Percentiles rank a stretch among this genome's conserved stretches.
Evolutionary conservation across 2,329 filamentous ascomycete genomes (phyloP).

Genomic region (Allantophomopsis cytisporea): DNA sequence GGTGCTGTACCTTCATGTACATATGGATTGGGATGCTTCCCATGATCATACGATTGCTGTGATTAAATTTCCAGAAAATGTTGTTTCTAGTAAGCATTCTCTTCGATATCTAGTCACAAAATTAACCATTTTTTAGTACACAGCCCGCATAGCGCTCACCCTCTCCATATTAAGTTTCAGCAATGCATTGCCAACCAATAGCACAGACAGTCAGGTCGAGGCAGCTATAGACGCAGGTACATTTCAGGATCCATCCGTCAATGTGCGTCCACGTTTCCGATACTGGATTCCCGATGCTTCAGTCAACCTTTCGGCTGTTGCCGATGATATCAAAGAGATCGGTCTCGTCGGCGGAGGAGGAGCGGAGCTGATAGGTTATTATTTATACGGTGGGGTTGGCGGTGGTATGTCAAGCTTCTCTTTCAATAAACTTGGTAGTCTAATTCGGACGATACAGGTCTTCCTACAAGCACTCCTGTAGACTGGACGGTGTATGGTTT

Average conservation of each 20-base stretch:
- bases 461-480: not conserved
- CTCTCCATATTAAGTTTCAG: too few relatives aligned
- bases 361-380: constrained; percentile 1
- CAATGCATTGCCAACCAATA: not conserved
- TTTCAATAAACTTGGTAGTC: too few relatives aligned
- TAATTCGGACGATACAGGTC: not conserved
- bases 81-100: too few relatives aligned
- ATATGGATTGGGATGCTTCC: too few relatives aligned
- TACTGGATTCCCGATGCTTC: constrained; percentile 3
- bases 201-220: not conserved
- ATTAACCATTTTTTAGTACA: too few relatives aligned
- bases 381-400: constrained; percentile 1
- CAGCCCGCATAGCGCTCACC: too few relatives aligned
- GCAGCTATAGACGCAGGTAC: constrained; percentile 1
- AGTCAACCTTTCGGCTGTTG: not conserved
- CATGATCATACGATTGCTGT: too few relatives aligned
- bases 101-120: too few relatives aligned
- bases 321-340: constrained; percentile 1
- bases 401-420: not conserved
- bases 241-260: constrained; percentile 1
- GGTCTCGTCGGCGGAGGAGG: constrained; percentile 1
- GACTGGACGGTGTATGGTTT: constrained; percentile 24
- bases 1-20: too few relatives aligned
- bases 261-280: constrained; percentile 1
- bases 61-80: too few relatives aligned